These are phyloP conservation scores for Lactarius trivialis DNA, from an alignment of 768 basidiomycete genomes.

Conservation along the genomic window DNA sequence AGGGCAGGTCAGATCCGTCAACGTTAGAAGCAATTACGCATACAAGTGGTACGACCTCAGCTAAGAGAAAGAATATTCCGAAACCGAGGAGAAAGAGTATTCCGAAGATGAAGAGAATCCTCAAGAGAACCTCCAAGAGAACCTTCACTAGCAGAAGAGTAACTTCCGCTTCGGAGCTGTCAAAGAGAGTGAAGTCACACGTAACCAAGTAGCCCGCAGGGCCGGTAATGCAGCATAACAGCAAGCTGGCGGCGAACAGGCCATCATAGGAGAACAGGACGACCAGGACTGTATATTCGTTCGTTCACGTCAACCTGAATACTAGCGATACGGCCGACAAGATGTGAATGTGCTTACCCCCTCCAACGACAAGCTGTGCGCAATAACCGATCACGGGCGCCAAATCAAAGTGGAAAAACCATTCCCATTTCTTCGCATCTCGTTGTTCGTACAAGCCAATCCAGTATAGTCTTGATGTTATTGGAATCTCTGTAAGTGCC, in stretches of 20 bases:
- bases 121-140: too few species aligned
- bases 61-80: too few species aligned
- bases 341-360: neutral
- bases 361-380: neutral
- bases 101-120: too few species aligned
- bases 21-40: neutral
- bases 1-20: neutral
- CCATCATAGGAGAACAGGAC: neutral
- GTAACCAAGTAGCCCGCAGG: too few species aligned
- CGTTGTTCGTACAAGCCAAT: constrained; percentile 1
- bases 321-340: neutral
- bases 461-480: constrained; percentile 1
- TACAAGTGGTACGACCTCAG: neutral
- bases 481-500: neutral
- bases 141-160: too few species aligned
- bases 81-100: too few species aligned
- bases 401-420: constrained; percentile 5
- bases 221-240: too few species aligned
- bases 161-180: too few species aligned
- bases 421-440: neutral
- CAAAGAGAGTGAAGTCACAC: too few species aligned
- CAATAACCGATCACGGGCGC: neutral
- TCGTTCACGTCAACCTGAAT: too few species aligned
- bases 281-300: too few species aligned
- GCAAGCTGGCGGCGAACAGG: neutral